A percentile compares a stretch with the other conserved stretches of the same genome.
phyloP scores from a whole-genome alignment of 73 alveolate species.

The Stentor roeselii region DNA sequence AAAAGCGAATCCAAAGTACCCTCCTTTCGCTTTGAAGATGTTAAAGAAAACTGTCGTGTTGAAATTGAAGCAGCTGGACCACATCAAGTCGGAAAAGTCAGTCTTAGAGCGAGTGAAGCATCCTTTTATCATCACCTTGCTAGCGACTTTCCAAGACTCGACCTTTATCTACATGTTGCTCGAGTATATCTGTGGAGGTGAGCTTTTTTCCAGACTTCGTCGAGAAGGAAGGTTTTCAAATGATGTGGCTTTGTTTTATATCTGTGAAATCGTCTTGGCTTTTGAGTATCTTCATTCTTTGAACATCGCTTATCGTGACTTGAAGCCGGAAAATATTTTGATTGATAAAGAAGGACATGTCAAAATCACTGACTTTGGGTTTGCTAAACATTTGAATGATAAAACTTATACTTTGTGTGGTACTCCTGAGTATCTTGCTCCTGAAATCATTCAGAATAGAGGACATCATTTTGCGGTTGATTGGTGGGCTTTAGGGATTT shows the following conservation, averaged over 20 bases:
- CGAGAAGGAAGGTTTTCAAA: slow-evolving; percentile 88
- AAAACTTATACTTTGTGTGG: slow-evolving; percentile 86
- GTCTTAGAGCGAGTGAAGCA: slow-evolving; percentile 55
- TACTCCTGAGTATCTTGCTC: slow-evolving; percentile 85
- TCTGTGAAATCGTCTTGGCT: slow-evolving; percentile 70
- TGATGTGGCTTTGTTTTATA: slow-evolving; percentile 82
- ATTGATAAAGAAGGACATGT: slow-evolving; percentile 79
- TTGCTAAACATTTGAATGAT: slow-evolving; percentile 70
- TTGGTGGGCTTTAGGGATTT: slow-evolving; percentile 87
- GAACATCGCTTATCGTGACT: slow-evolving; percentile 77
- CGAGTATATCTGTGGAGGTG: slow-evolving; percentile 88
- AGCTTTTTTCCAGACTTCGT: slow-evolving; percentile 74
- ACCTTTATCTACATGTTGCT: slow-evolving; percentile 78
- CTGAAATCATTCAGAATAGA: slow-evolving; percentile 68
- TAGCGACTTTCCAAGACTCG: slow-evolving; percentile 64
- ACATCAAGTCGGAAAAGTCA: slow-evolving; percentile 62
- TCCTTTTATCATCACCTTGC: slow-evolving; percentile 52
- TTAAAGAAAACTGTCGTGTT: slow-evolving; percentile 76
- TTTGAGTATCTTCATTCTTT: slow-evolving; percentile 70
- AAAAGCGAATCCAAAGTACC: slow-evolving; percentile 29
- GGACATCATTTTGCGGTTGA: slow-evolving; percentile 82
- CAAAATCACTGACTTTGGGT: slow-evolving; percentile 80
- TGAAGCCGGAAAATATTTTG: slow-evolving; percentile 80
- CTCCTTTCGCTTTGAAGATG: slow-evolving; percentile 75
- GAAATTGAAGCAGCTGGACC: slow-evolving; percentile 73